Evolutionary conservation across 2,329 filamentous ascomycete genomes (phyloP), one percentile per base, ranked within the genome.

Genomic region (Aspergillus calidoustus): DNA sequence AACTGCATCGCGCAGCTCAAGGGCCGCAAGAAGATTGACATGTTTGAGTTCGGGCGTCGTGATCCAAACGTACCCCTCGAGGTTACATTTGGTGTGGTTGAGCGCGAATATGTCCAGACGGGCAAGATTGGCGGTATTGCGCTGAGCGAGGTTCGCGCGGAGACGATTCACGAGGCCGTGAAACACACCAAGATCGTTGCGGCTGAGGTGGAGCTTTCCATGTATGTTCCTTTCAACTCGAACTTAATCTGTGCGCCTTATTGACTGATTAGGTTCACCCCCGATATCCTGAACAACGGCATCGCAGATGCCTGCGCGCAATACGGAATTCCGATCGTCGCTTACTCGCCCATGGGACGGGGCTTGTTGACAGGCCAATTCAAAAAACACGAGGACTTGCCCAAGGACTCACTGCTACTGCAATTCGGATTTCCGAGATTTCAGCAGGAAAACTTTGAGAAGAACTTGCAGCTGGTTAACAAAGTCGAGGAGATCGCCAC

Each of bases 321-420:
- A 72, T 75, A 90, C 53, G 79, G 82, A 51, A 92, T 93, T 62
- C 88, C 89, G 0, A 79, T 93, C 52, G 77, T 92, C 30, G 89
- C 89, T 0, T 93, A 93, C 76, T 89, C 88, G 54, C 91, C 91
- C 1, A 80, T 93, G 0, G 88, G 90, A 2, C 80, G 85, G 23
- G 83, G 83, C 1, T 69, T 89, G 77, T 72, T 88, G 60, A 83
- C 84, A 0, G 84, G 85, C 0, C 71, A 82, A 63, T 79, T 86
- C 69, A 83, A 81, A 70, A 78, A 72, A 7, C 64, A 68, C 2
- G 79, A 83, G 2, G 89, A 91, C 67, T 76, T 91, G 47, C 81
- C 82, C 2, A 76, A 84, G 53, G 78, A 79, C 31, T 54, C 50
- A 2, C 22, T 48, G 7, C 19, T 54, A 15, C 68, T 80, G 49